Evolutionary conservation across 768 basidiomycete genomes (phyloP), one percentile per base, ranked within the genome.

Genomic region (Rhodotorula graminis): DNA sequence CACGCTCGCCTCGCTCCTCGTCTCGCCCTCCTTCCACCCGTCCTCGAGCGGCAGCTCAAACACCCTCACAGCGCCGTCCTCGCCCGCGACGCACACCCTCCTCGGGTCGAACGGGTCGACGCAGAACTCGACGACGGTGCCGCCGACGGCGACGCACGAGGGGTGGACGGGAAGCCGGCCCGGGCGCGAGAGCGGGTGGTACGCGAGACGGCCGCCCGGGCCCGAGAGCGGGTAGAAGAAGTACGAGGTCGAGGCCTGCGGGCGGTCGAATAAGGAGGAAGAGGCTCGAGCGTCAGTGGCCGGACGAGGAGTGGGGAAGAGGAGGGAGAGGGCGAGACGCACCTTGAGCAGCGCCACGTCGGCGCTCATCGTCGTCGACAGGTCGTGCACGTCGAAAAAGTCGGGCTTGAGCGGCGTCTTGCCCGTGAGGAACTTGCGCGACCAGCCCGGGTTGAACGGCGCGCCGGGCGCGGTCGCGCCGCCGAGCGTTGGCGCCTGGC

Each of bases 151-250:
- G 23, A 83, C 47, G 33, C 74, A 76, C 21, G 80, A 76, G 21
- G 77, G 75, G 19, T 77, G 77, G 7, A 77, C 67, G 2, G 79
- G 72, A 62, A 83, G 71, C 9, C 82, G 70, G 0, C 82, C 82
- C 64, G 78, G 82, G 50, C 77, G 73, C 3, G 63, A 40, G 37
- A 81, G 46, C 1, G 81, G 74, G 70, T 82, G 81, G 4, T 80
- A 77, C 2, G 77, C 80, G 44, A 83, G 69, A 31, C 81, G 67
- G 4, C 82, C 82, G 31, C 82, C 82, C 0, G 82, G 77, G 8
- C 82, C 82, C 23, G 80, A 76, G 49, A 82, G 78, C 21, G 82
- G 82, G 74, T 80, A 82, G 77, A 82, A 78, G n/a, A 82, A 72
- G 56, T 77, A 74, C 10, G 65, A 9, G 0, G 72, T 50, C 23